phyloP scores from a whole-genome alignment of 1,284 basidiomycete genomes.

The Ustilago tritici region DNA sequence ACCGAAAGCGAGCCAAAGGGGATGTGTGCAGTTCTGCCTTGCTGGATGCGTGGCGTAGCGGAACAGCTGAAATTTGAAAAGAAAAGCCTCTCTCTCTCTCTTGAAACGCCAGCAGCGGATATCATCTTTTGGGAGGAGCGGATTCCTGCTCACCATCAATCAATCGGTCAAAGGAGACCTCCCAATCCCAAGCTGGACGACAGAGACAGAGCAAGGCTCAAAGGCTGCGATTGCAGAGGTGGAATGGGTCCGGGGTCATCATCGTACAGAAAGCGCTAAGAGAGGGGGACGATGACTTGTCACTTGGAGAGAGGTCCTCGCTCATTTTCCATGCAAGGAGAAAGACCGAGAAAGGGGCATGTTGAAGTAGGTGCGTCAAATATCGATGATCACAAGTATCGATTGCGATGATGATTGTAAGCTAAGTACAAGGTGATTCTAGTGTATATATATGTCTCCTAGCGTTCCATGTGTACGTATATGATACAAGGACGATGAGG shows the following conservation, averaged over 20 bases:
- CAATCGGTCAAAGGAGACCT: not conserved
- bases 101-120: not conserved
- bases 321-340: conserved; percentile 45
- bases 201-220: too few species aligned
- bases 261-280: too few species aligned
- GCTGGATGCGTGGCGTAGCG: conserved; percentile 16
- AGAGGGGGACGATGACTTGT: not conserved
- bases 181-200: too few species aligned
- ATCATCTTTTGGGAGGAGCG: too few species aligned
- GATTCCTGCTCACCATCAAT: not conserved
- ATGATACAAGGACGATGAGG: too few species aligned
- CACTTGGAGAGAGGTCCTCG: not conserved
- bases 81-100: not conserved
- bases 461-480: not conserved
- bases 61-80: not conserved
- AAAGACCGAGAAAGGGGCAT: conserved; percentile 4
- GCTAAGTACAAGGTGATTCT: too few species aligned
- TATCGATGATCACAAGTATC: not conserved
- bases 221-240: too few species aligned
- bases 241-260: too few species aligned
- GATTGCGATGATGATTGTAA: too few species aligned
- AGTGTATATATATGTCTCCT: too few species aligned
- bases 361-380: not conserved
- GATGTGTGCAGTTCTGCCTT: not conserved
- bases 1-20: conserved; percentile 8